phyloP scores from a whole-genome alignment of 1,139 yeast species.

The Kurtzmaniella natalensis region DNA sequence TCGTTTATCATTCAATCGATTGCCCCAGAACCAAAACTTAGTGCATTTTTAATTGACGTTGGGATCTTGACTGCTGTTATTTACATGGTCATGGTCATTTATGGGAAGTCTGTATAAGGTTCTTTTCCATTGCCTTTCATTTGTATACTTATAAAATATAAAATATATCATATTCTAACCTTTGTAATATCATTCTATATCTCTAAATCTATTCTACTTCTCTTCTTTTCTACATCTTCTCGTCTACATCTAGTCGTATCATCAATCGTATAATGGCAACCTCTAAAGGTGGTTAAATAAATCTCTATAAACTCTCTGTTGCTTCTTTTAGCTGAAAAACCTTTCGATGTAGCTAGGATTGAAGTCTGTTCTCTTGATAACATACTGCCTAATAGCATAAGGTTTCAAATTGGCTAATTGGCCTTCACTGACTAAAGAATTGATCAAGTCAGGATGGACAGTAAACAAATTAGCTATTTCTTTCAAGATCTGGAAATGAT shows the following conservation, averaged over 20 bases:
- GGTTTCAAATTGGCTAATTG: conserved; percentile 69
- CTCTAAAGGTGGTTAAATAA: too few species aligned
- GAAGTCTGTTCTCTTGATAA: conserved; percentile 69
- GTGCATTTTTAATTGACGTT: neutral
- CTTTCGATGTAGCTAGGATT: conserved; percentile 52
- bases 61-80: neutral
- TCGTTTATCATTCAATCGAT: neutral
- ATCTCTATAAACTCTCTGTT: conserved; percentile 1
- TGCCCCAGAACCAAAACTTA: neutral
- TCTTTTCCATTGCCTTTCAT: too few species aligned
- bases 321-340: conserved; percentile 35
- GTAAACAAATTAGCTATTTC: conserved; percentile 85
- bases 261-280: too few species aligned
- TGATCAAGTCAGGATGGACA: conserved; percentile 63
- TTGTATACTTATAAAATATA: too few species aligned
- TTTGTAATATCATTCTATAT: too few species aligned
- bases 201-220: too few species aligned
- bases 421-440: conserved; percentile 80
- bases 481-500: conserved; percentile 65
- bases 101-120: conserved; percentile 1
- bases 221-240: too few species aligned
- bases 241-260: too few species aligned
- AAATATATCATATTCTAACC: too few species aligned
- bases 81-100: neutral
- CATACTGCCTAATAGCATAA: conserved; percentile 61